Conservation (phyloP, 208 protist genomes). For the Trypanosoma lewisi region DNA sequence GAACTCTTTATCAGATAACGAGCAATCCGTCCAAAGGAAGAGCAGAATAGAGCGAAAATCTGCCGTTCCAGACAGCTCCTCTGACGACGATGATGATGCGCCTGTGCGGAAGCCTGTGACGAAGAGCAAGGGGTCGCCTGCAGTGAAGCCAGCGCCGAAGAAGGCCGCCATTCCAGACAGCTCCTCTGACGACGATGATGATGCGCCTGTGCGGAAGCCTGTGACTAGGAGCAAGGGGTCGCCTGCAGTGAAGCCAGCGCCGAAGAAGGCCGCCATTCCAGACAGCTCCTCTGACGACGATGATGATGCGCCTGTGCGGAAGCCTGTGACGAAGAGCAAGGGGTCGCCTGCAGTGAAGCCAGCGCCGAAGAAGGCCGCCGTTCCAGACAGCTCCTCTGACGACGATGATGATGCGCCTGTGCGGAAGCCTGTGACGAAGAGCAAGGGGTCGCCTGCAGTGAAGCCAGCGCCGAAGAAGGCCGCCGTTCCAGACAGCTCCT, state of each 20-base stretch:
- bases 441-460: background rate
- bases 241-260: constrained; percentile 18
- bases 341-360: background rate
- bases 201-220: constrained; percentile 50
- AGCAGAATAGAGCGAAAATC: constrained; percentile 26
- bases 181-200: constrained; percentile 52
- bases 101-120: constrained; percentile 44
- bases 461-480: background rate
- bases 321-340: constrained; percentile 20
- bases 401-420: background rate
- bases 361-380: no score
- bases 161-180: constrained; percentile 47
- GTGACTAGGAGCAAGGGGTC: constrained; percentile 27
- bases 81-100: constrained; percentile 41
- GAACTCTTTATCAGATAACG: constrained; percentile 21
- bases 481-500: background rate
- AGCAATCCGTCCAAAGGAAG: constrained; percentile 30
- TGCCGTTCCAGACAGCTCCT: constrained; percentile 26
- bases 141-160: constrained; percentile 37
- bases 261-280: constrained; percentile 40
- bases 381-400: background rate
- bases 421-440: background rate
- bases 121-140: constrained; percentile 27
- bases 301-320: constrained; percentile 19
- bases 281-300: constrained; percentile 30